Evolutionary conservation across 176 grass and related monocot genomes (phyloP).

Genomic region (Avena eriantha): DNA sequence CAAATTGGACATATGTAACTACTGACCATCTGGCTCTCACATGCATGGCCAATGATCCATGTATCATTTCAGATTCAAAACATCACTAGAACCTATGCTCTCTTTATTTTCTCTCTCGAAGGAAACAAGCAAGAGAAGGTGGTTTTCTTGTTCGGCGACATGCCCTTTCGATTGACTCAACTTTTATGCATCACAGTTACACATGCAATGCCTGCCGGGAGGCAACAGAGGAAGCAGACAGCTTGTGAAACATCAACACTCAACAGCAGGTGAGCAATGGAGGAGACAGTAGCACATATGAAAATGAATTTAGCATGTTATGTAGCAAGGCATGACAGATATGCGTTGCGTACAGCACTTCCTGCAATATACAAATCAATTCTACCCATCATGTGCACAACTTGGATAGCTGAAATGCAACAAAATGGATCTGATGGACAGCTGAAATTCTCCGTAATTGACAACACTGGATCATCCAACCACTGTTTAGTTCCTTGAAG

Average conservation of each 20-base stretch:
- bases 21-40: constrained; percentile 36
- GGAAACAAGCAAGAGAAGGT: background rate
- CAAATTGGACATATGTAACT: constrained; percentile 27
- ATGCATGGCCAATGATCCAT: background rate
- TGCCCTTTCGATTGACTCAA: background rate
- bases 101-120: background rate
- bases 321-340: background rate
- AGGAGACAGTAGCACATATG: background rate
- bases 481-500: background rate
- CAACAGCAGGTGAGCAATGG: constrained; percentile 13
- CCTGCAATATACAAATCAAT: background rate
- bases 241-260: background rate
- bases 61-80: constrained; percentile 26
- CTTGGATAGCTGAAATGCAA: background rate
- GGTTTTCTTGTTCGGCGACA: background rate
- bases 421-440: background rate
- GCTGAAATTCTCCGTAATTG: background rate
- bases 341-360: background rate
- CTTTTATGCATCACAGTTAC: constrained; percentile 4
- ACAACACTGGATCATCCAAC: background rate
- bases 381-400: background rate
- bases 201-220: background rate
- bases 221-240: background rate
- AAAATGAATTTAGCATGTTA: background rate
- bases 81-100: constrained; percentile 1